These are phyloP conservation scores for Xenoacremonium recifei DNA, from an alignment of 2,329 filamentous ascomycete species.

Conservation along the genomic window DNA sequence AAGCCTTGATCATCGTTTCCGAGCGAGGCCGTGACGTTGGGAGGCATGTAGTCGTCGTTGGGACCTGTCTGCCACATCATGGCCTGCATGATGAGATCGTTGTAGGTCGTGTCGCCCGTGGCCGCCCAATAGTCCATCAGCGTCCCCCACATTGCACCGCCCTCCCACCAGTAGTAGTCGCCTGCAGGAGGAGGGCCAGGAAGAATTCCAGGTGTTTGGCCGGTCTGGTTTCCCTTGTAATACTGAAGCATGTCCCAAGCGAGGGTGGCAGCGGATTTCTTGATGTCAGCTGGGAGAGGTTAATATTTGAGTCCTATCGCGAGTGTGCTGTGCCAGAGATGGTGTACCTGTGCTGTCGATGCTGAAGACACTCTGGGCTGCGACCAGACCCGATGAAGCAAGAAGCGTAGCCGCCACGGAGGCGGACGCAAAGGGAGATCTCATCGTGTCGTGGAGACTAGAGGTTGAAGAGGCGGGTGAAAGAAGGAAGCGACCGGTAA, in stretches of 20 bases:
- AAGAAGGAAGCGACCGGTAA: constrained; percentile 7
- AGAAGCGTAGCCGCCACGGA: constrained; percentile 21
- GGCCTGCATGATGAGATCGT: constrained; percentile 48
- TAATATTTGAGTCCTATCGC: too few relatives aligned
- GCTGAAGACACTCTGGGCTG: constrained; percentile 20
- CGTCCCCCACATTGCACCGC: constrained; percentile 59
- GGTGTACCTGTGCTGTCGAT: constrained; percentile 21
- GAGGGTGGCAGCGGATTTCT: constrained; percentile 35
- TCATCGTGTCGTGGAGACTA: constrained; percentile 17
- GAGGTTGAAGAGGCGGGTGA: constrained; percentile 9
- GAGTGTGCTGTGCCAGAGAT: not conserved
- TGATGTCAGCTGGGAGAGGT: constrained; percentile 35
- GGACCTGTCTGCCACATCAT: constrained; percentile 54
- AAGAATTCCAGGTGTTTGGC: constrained; percentile 45
- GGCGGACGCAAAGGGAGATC: constrained; percentile 15
- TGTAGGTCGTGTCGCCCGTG: constrained; percentile 59
- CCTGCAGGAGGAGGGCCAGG: constrained; percentile 45
- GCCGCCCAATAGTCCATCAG: constrained; percentile 64
- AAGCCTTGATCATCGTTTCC: constrained; percentile 68
- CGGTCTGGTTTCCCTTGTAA: constrained; percentile 45
- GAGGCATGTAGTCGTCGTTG: constrained; percentile 55
- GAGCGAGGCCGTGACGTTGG: constrained; percentile 48
- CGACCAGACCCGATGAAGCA: constrained; percentile 17
- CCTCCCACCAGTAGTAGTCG: constrained; percentile 67
- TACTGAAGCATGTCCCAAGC: constrained; percentile 46